These are phyloP conservation scores for Rosa chinensis DNA, from an alignment of 306 rosid species.

Conservation along the genomic window DNA sequence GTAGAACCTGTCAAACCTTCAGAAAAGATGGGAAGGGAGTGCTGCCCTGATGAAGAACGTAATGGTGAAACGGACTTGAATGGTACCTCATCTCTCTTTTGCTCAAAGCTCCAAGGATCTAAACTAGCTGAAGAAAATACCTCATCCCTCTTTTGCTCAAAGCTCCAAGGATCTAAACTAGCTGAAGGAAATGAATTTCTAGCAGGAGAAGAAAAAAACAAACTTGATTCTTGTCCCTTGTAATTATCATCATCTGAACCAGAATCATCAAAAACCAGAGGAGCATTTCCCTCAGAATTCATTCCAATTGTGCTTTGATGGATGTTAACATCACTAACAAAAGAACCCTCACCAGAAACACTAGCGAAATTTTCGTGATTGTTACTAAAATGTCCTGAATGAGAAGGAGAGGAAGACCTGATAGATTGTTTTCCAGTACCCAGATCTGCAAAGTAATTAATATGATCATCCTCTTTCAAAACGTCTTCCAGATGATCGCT, in stretches of 20 bases:
- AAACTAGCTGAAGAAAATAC: constrained; percentile 36
- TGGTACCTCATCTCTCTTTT: constrained; percentile 38
- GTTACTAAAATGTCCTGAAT: constrained; percentile 34
- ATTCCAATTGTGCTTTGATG: constrained; percentile 29
- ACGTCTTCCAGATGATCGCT: constrained; percentile 41
- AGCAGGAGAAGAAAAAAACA: constrained; percentile 37
- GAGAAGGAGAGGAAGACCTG: constrained; percentile 42
- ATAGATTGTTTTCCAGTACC: constrained; percentile 36
- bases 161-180: constrained; percentile 43
- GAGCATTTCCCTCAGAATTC: constrained; percentile 39
- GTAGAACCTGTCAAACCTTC: constrained; percentile 43
- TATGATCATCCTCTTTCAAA: constrained; percentile 29
- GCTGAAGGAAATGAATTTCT: constrained; percentile 44
- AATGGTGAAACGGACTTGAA: constrained; percentile 37
- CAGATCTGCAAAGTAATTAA: constrained; percentile 37
- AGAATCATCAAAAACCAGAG: constrained; percentile 68
- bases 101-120: constrained; percentile 46
- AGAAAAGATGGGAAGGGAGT: constrained; percentile 33
- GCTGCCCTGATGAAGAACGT: constrained; percentile 29
- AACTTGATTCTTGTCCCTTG: constrained; percentile 46
- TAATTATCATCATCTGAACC: constrained; percentile 65
- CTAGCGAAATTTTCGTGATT: constrained; percentile 35
- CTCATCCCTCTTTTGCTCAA: constrained; percentile 39
- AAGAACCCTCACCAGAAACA: constrained; percentile 35
- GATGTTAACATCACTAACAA: constrained; percentile 43